phyloP scores from a whole-genome alignment of 2,329 filamentous ascomycete species.

The Aureobasidium namibiae region DNA sequence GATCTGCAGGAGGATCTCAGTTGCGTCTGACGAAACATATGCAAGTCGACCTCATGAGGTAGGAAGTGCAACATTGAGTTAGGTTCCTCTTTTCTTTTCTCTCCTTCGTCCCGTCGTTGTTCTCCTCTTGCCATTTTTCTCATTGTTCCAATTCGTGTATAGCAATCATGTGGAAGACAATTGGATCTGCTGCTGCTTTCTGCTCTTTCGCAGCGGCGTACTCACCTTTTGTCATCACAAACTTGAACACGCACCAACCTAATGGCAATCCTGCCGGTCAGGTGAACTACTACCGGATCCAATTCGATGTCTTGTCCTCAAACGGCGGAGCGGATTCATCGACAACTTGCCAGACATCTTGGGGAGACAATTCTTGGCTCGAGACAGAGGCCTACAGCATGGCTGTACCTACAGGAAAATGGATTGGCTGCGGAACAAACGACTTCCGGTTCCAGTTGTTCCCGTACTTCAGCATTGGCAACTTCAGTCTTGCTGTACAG shows the following conservation, averaged over 20 bases:
- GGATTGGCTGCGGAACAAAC: slow-evolving; percentile 19
- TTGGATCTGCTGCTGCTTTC: neutral
- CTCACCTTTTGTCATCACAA: slow-evolving; percentile 9
- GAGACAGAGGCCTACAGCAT: slow-evolving; percentile 15
- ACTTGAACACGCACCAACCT: slow-evolving; percentile 21
- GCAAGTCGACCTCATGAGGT: neutral
- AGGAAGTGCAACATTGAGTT: neutral
- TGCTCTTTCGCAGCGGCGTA: slow-evolving; percentile 1
- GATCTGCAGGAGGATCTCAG: neutral
- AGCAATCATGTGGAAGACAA: neutral
- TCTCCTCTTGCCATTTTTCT: neutral
- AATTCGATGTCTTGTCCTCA: slow-evolving; percentile 18
- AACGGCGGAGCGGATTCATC: slow-evolving; percentile 13
- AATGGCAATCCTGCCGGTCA: slow-evolving; percentile 20
- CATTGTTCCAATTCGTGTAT: neutral
- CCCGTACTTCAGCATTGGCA: slow-evolving; percentile 21
- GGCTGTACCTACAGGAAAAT: slow-evolving; percentile 18
- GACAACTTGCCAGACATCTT: slow-evolving; percentile 19
- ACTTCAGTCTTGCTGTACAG: slow-evolving; percentile 20
- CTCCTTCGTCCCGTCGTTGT: neutral
- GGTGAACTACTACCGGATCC: slow-evolving; percentile 22
- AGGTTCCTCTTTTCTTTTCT: neutral
- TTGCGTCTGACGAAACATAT: neutral
- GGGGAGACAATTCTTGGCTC: slow-evolving; percentile 20
- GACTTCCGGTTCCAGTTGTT: slow-evolving; percentile 21